These are phyloP conservation scores for Luffa acutangula DNA, from an alignment of 306 rosid genomes.

Conservation along the genomic window DNA sequence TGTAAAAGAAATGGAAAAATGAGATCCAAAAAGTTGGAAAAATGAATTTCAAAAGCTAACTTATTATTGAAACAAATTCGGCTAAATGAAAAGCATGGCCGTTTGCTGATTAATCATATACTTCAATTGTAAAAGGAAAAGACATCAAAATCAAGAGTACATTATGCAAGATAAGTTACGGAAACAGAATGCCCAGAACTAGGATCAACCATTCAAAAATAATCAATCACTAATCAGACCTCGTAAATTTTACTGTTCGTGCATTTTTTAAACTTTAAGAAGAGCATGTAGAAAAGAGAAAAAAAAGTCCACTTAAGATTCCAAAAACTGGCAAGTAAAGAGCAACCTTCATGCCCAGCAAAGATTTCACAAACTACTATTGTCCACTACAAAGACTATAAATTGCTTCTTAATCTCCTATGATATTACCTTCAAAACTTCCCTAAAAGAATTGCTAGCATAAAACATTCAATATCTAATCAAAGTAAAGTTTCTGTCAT, in stretches of 20 bases:
- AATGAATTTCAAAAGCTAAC: background rate
- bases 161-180: background rate
- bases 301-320: background rate
- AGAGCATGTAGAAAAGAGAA: background rate
- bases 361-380: background rate
- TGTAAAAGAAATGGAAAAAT: background rate
- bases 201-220: background rate
- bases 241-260: background rate
- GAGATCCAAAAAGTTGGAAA: background rate
- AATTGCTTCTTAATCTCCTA: background rate
- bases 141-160: background rate
- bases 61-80: background rate
- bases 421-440: background rate
- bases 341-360: background rate
- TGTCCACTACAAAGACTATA: background rate
- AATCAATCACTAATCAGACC: background rate
- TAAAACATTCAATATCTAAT: background rate
- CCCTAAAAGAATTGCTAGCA: background rate
- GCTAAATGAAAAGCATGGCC: background rate
- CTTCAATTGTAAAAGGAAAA: background rate
- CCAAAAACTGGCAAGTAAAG: background rate
- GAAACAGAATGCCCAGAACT: background rate
- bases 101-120: background rate
- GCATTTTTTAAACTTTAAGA: background rate
- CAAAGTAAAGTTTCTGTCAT: background rate